These are phyloP conservation scores for Macadamia integrifolia DNA, from an alignment of 164 flowering plant species.

Conservation along the genomic window DNA sequence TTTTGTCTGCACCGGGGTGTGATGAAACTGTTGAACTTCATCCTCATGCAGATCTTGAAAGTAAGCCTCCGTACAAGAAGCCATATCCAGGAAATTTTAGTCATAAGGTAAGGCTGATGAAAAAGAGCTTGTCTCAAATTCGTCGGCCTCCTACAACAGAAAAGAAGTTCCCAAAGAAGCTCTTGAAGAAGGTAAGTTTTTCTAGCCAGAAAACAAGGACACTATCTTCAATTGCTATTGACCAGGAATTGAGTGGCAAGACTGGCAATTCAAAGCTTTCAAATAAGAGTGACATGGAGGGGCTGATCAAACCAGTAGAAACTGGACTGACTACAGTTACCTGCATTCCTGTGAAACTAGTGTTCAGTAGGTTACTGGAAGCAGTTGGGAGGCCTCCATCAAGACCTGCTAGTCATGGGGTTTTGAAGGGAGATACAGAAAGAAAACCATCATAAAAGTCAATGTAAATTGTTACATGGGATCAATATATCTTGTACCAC, in stretches of 20 bases:
- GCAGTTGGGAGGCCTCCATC: slow-evolving; percentile 62
- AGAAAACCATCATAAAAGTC: slow-evolving; percentile 21
- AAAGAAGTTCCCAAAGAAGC: slow-evolving; percentile 39
- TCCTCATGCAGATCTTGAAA: slow-evolving; percentile 35
- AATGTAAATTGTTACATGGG: slow-evolving; percentile 17
- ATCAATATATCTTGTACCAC: slow-evolving; percentile 7
- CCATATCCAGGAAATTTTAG: slow-evolving; percentile 19
- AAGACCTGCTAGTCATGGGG: slow-evolving; percentile 30
- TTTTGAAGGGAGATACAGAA: slow-evolving; percentile 25
- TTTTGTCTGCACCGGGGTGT: slow-evolving; percentile 34
- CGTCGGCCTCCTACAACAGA: slow-evolving; percentile 24
- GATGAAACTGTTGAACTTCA: slow-evolving; percentile 31
- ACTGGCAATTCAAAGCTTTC: slow-evolving; percentile 13
- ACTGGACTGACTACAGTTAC: slow-evolving; percentile 53
- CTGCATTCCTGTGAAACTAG: slow-evolving; percentile 86
- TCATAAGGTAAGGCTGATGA: slow-evolving; percentile 20
- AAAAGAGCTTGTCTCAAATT: slow-evolving; percentile 21
- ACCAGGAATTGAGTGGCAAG: slow-evolving; percentile 29
- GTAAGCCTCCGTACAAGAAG: slow-evolving; percentile 25
- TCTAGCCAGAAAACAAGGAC: slow-evolving; percentile 71
- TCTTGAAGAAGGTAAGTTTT: slow-evolving; percentile 43
- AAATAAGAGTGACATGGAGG: slow-evolving; percentile 25
- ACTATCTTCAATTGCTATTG: slow-evolving; percentile 66
- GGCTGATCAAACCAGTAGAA: slow-evolving; percentile 40
- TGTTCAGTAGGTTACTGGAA: slow-evolving; percentile 84